Conservation (phyloP, 148 eudicot genomes). For the Amaranthus palmeri region DNA sequence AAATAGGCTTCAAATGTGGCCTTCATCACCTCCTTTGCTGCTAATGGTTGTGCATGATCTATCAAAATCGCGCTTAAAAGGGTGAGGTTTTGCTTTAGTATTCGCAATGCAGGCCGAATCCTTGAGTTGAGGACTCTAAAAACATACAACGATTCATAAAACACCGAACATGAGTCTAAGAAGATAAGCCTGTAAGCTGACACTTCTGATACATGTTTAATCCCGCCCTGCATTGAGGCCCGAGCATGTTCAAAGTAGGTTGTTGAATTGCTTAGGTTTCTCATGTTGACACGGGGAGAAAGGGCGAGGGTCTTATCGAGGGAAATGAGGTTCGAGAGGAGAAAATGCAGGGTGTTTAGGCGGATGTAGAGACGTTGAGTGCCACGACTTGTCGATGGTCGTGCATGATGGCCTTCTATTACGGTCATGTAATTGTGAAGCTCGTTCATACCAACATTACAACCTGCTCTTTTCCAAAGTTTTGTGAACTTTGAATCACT, state of each 20-base stretch:
- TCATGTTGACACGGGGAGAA: conserved; percentile 41
- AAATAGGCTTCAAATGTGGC: conserved; percentile 84
- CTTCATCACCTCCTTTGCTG: conserved; percentile 77
- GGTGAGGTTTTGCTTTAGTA: conserved; percentile 70
- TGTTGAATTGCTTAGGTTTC: conserved; percentile 36
- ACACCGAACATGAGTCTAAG: conserved; percentile 63
- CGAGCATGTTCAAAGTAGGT: conserved; percentile 57
- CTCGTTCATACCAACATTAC: conserved; percentile 44
- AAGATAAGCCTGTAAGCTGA: conserved; percentile 77
- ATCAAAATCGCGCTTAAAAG: conserved; percentile 65
- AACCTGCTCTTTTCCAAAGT: conserved; percentile 69
- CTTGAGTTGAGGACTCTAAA: conserved; percentile 52
- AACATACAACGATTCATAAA: conserved; percentile 61
- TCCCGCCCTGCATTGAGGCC: conserved; percentile 45
- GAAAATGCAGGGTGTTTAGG: conserved; percentile 82
- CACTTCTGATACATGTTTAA: conserved; percentile 67
- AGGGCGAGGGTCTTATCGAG: conserved; percentile 65
- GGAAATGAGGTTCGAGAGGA: conserved; percentile 58
- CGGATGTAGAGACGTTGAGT: conserved; percentile 94
- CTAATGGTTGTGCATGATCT: conserved; percentile 64
- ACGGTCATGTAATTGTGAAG: conserved; percentile 28
- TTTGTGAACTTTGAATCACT: conserved; percentile 56
- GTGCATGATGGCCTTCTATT: conserved; percentile 55
- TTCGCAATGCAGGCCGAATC: conserved; percentile 50
- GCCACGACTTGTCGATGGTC: conserved; percentile 91